Conservation (phyloP, 2,329 filamentous ascomycete genomes). For the Alternaria panax region DNA sequence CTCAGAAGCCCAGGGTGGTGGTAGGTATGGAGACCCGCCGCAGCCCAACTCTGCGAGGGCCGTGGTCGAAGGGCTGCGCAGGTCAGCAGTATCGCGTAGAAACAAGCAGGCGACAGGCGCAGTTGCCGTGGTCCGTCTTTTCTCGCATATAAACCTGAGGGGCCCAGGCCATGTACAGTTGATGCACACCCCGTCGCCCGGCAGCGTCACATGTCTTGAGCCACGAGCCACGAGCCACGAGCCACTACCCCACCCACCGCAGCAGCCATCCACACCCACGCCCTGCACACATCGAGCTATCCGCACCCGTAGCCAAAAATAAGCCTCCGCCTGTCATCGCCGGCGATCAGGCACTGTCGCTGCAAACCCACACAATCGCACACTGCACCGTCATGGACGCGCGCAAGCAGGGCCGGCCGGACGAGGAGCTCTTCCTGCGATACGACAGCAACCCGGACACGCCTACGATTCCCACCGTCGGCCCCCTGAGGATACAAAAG, state of each 20-base stretch:
- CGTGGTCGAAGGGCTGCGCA: conserved; percentile 33
- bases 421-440: conserved; percentile 83
- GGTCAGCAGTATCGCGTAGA: conserved; percentile 33
- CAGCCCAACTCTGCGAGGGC: conserved; percentile 33
- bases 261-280: conserved; percentile 20
- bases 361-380: conserved; percentile 10
- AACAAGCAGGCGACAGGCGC: conserved; percentile 14
- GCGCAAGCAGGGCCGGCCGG: conserved; percentile 69
- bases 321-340: conserved; percentile 32
- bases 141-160: conserved; percentile 19
- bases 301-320: conserved; percentile 38
- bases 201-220: conserved; percentile 18
- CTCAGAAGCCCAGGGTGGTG: conserved; percentile 25
- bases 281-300: conserved; percentile 21
- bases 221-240: conserved; percentile 1
- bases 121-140: conserved; percentile 17
- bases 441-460: conserved; percentile 64
- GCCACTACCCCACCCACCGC: conserved; percentile 27
- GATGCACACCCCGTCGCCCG: conserved; percentile 15
- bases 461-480: conserved; percentile 83
- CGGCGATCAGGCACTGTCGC: conserved; percentile 27
- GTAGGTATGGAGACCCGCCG: conserved; percentile 24
- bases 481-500: conserved; percentile 86
- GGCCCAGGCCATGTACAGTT: conserved; percentile 12
- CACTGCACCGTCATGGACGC: conserved; percentile 50